These are phyloP conservation scores for Brassica cretica DNA, from an alignment of 345 rosid species.

Conservation along the genomic window DNA sequence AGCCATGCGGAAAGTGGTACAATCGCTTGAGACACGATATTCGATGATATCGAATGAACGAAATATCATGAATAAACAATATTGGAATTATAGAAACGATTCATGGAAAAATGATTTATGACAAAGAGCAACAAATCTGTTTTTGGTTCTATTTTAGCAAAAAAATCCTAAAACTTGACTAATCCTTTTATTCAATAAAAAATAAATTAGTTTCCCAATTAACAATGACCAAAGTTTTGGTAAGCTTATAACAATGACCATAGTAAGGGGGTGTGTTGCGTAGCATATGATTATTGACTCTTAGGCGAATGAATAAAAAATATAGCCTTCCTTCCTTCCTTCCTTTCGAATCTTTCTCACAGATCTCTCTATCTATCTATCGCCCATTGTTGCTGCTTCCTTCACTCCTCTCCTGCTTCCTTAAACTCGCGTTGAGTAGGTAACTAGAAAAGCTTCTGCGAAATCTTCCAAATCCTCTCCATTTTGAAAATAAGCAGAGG, in stretches of 20 bases:
- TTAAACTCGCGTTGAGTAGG: constrained; percentile 19
- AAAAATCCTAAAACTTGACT: no score
- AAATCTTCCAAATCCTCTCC: not conserved
- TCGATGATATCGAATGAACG: no score
- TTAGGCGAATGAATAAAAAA: constrained; percentile 24
- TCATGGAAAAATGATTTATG: no score
- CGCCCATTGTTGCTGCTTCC: constrained; percentile 20
- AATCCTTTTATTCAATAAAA: not conserved
- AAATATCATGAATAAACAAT: no score
- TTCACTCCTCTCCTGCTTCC: constrained; percentile 8
- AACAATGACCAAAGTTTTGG: not conserved
- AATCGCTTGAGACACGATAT: no score
- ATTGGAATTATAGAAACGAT: no score
- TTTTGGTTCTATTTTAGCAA: not conserved
- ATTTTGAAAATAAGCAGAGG: not conserved
- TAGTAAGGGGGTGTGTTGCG: constrained; percentile 11
- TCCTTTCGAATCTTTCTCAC: constrained; percentile 33
- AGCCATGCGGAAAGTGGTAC: no score
- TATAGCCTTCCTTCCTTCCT: not conserved
- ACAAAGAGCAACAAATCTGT: not conserved
- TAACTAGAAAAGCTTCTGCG: not conserved
- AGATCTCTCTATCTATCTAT: constrained; percentile 30
- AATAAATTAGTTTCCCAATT: not conserved
- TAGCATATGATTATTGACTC: not conserved
- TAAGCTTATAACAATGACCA: not conserved